These are phyloP conservation scores for Chalaropsis thielavioides DNA, from an alignment of 2,329 filamentous ascomycete species.

Conservation along the genomic window DNA sequence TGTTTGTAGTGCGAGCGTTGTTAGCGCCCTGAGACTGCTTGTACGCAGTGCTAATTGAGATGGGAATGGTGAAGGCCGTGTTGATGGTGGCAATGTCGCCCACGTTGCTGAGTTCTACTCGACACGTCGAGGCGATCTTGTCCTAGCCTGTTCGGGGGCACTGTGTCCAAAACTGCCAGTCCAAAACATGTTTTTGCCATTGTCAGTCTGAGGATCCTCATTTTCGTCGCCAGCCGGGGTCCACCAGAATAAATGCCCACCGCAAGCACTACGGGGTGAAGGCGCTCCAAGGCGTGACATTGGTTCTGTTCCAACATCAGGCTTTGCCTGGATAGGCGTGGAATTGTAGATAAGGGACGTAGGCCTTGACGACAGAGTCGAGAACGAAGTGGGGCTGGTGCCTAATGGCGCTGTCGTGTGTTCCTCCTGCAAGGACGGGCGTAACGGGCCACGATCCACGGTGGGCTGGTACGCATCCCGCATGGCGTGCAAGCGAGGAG, in stretches of 20 bases:
- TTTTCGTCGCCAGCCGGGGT: background rate
- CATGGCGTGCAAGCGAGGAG: background rate
- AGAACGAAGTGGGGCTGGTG: background rate
- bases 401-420: background rate
- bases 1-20: background rate
- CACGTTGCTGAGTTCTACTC: background rate
- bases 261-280: background rate
- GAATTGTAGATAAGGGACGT: background rate
- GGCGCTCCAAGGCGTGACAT: background rate
- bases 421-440: background rate
- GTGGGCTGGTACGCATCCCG: background rate
- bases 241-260: slow-evolving; percentile 7
- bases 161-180: background rate
- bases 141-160: background rate
- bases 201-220: background rate
- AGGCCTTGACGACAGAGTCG: background rate
- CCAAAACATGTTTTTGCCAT: background rate
- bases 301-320: background rate
- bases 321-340: background rate
- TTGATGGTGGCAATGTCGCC: background rate
- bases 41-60: background rate
- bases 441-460: background rate
- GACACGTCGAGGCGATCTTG: background rate
- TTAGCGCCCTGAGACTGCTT: slow-evolving; percentile 3
- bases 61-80: background rate